Evolutionary conservation across 78 protist genomes (phyloP).

Genomic region (Cyanophora paradoxa): DNA sequence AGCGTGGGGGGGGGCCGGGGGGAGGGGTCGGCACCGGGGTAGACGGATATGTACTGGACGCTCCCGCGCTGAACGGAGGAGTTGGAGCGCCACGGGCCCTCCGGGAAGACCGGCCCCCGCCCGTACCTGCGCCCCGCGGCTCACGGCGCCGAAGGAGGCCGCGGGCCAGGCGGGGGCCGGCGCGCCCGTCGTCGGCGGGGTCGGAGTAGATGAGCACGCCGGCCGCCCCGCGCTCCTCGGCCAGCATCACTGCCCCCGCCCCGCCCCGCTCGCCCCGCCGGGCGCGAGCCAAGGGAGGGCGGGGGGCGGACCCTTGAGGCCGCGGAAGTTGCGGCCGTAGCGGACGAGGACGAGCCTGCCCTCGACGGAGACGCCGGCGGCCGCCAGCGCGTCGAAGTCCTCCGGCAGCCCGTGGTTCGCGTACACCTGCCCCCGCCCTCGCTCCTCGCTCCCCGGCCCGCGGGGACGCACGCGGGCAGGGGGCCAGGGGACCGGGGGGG

Average conservation of each 20-base stretch:
- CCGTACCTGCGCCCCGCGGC: too few relatives aligned
- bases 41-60: conserved; percentile 29
- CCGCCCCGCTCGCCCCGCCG: too few relatives aligned
- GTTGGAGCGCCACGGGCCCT: conserved; percentile 50
- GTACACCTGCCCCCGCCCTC: too few relatives aligned
- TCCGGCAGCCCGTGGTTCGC: conserved; percentile 40
- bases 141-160: too few relatives aligned
- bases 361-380: background rate
- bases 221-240: conserved; percentile 2
- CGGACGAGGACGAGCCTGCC: conserved; percentile 30
- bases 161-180: too few relatives aligned
- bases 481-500: too few relatives aligned
- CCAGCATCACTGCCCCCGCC: background rate
- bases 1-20: too few relatives aligned
- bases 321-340: conserved; percentile 44
- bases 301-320: conserved; percentile 23
- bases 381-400: conserved; percentile 35
- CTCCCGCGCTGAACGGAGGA: conserved; percentile 37
- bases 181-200: conserved; percentile 45
- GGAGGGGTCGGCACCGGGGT: too few relatives aligned
- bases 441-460: too few relatives aligned
- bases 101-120: conserved; percentile 40
- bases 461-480: too few relatives aligned
- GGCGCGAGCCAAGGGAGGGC: background rate
- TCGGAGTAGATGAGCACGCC: conserved; percentile 38